Evolutionary conservation across 805 yeast genomes (phyloP).

Genomic region (Phaffomyces antillensis): DNA sequence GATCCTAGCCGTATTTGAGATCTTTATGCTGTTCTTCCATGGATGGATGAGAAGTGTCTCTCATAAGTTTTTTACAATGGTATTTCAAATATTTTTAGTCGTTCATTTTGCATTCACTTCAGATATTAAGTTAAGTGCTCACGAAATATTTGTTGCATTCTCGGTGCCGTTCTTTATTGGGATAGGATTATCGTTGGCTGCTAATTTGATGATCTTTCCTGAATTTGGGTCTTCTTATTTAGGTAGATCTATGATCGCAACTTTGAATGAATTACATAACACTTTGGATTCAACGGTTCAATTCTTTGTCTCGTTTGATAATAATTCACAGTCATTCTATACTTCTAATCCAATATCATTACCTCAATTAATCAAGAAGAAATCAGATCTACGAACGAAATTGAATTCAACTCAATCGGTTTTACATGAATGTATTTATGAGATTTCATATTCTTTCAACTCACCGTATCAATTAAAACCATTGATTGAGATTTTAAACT

Average conservation of each 20-base stretch:
- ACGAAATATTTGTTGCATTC: slow-evolving; percentile 28
- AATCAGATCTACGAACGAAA: slow-evolving; percentile 26
- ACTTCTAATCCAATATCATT: slow-evolving; percentile 22
- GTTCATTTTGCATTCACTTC: slow-evolving; percentile 42
- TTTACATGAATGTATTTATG: slow-evolving; percentile 41
- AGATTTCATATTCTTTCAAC: slow-evolving; percentile 39
- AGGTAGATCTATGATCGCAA: slow-evolving; percentile 35
- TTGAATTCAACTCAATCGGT: slow-evolving; percentile 31
- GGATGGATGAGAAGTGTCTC: slow-evolving; percentile 41
- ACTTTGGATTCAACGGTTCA: slow-evolving; percentile 32
- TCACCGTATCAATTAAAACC: slow-evolving; percentile 36
- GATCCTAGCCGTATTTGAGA: slow-evolving; percentile 37
- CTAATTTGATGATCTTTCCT: slow-evolving; percentile 39
- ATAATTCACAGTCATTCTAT: slow-evolving; percentile 10
- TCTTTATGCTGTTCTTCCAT: slow-evolving; percentile 38
- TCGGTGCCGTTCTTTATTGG: slow-evolving; percentile 40
- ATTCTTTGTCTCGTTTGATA: slow-evolving; percentile 29
- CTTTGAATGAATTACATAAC: slow-evolving; percentile 33
- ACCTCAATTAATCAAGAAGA: slow-evolving; percentile 28
- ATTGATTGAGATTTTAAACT: slow-evolving; percentile 26
- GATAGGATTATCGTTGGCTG: slow-evolving; percentile 35
- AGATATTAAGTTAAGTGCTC: slow-evolving; percentile 26
- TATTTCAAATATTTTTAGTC: slow-evolving; percentile 41
- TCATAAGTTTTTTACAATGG: slow-evolving; percentile 39
- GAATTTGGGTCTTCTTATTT: slow-evolving; percentile 45